These are phyloP conservation scores for Teratosphaeria nubilosa DNA, from an alignment of 2,329 filamentous ascomycete genomes.

Conservation along the genomic window DNA sequence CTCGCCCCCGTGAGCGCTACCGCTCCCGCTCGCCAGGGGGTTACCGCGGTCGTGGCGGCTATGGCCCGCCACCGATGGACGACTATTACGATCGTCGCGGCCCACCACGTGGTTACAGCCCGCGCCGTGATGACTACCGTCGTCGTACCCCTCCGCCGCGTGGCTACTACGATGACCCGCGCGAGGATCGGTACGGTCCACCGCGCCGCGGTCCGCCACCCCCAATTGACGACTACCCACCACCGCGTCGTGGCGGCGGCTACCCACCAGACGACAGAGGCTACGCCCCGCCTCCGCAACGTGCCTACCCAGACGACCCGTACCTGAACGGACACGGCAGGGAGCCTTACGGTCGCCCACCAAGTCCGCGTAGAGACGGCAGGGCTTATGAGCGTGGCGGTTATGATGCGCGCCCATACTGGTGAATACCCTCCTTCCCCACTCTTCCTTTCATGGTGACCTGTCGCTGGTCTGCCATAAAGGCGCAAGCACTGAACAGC, in stretches of 20 bases:
- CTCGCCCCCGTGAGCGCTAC: slow-evolving; percentile 47
- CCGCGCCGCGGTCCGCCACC: slow-evolving; percentile 60
- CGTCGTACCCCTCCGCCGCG: slow-evolving; percentile 71
- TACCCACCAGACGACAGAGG: slow-evolving; percentile 68
- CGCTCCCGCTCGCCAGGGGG: slow-evolving; percentile 62
- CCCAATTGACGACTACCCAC: slow-evolving; percentile 66
- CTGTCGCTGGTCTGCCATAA: not conserved
- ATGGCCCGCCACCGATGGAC: slow-evolving; percentile 52
- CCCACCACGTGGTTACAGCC: slow-evolving; percentile 73
- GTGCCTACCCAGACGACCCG: slow-evolving; percentile 46
- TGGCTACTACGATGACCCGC: slow-evolving; percentile 71
- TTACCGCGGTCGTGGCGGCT: slow-evolving; percentile 45
- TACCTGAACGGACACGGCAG: slow-evolving; percentile 49
- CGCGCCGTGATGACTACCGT: slow-evolving; percentile 73
- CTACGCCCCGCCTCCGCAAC: slow-evolving; percentile 33
- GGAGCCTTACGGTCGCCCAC: slow-evolving; percentile 39
- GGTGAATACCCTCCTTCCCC: slow-evolving; percentile 17
- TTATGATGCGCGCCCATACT: slow-evolving; percentile 20
- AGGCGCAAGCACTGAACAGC: slow-evolving; percentile 2
- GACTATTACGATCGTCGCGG: slow-evolving; percentile 72
- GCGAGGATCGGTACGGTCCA: slow-evolving; percentile 52
- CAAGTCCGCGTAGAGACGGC: slow-evolving; percentile 40
- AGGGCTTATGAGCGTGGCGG: slow-evolving; percentile 20
- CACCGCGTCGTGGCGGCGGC: slow-evolving; percentile 46
- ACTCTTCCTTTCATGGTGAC: not conserved